Evolutionary conservation across 2,329 filamentous ascomycete genomes (phyloP).

Genomic region (Claviceps capensis): DNA sequence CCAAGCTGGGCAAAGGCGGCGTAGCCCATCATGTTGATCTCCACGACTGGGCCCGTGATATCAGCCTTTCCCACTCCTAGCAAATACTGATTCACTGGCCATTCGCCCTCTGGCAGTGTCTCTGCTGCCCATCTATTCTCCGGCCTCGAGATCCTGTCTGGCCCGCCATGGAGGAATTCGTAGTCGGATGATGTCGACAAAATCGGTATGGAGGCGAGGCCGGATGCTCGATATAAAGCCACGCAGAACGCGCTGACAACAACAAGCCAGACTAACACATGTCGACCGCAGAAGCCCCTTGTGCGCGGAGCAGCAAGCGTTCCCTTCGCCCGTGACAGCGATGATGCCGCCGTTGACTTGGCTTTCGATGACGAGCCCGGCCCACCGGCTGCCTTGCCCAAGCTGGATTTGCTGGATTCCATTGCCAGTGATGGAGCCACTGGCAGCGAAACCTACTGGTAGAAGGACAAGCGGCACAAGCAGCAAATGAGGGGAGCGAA

Average conservation of each 20-base stretch:
- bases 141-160: constrained; percentile 1
- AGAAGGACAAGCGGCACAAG: neutral
- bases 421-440: neutral
- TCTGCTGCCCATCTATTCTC: constrained; percentile 8
- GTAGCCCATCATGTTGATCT: constrained; percentile 85
- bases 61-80: constrained; percentile 40
- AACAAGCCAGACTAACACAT: constrained; percentile 7
- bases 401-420: constrained; percentile 2
- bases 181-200: constrained; percentile 7
- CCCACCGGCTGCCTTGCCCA: neutral
- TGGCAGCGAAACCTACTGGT: neutral
- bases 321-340: neutral
- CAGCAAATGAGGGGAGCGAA: neutral
- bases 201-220: constrained; percentile 7
- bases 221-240: constrained; percentile 8
- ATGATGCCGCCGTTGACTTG: neutral
- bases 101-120: constrained; percentile 6
- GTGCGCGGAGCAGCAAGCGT: neutral
- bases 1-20: constrained; percentile 69
- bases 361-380: constrained; percentile 1
- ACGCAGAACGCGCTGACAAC: constrained; percentile 6
- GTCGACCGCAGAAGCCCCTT: constrained; percentile 2
- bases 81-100: constrained; percentile 23
- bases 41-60: constrained; percentile 61
- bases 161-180: constrained; percentile 1